These are phyloP conservation scores for Curvularia sp. DNA, from an alignment of 2,329 filamentous ascomycete genomes.

Conservation along the genomic window DNA sequence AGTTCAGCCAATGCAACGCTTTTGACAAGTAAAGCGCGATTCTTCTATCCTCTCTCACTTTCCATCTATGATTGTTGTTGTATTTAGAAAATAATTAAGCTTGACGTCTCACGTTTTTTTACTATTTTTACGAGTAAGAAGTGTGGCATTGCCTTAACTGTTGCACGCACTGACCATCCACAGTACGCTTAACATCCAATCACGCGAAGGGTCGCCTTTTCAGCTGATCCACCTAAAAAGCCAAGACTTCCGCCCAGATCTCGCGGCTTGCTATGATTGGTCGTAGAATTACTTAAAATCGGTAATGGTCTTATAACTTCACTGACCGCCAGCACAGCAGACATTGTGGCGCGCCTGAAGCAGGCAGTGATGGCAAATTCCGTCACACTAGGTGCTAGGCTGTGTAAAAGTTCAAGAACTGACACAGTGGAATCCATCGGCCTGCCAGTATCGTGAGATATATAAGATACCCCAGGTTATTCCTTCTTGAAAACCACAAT, in stretches of 20 bases:
- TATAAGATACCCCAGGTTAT: background rate
- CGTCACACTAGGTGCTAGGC: conserved; percentile 11
- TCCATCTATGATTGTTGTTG: too few species aligned
- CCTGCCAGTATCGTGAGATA: background rate
- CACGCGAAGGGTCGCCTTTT: background rate
- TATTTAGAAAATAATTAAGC: too few species aligned
- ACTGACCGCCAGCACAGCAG: conserved; percentile 7
- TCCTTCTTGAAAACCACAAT: background rate
- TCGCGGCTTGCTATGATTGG: conserved; percentile 20
- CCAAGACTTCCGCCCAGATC: conserved; percentile 27
- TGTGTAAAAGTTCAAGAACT: conserved; percentile 1
- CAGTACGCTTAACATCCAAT: background rate
- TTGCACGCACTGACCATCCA: too few species aligned
- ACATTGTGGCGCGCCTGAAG: conserved; percentile 4
- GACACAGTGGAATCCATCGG: background rate
- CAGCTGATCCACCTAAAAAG: conserved; percentile 9
- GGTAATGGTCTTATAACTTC: conserved; percentile 17
- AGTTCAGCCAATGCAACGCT: too few species aligned
- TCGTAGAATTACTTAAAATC: background rate
- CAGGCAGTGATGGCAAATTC: conserved; percentile 29
- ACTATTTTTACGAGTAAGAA: too few species aligned
- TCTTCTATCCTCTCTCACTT: too few species aligned
- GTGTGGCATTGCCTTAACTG: too few species aligned
- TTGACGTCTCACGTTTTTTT: too few species aligned
- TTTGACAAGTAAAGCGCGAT: too few species aligned